Percentiles rank a stretch among this genome's conserved stretches.
Conservation (phyloP, 257 asterid species). For the Solanum habrochaites region DNA sequence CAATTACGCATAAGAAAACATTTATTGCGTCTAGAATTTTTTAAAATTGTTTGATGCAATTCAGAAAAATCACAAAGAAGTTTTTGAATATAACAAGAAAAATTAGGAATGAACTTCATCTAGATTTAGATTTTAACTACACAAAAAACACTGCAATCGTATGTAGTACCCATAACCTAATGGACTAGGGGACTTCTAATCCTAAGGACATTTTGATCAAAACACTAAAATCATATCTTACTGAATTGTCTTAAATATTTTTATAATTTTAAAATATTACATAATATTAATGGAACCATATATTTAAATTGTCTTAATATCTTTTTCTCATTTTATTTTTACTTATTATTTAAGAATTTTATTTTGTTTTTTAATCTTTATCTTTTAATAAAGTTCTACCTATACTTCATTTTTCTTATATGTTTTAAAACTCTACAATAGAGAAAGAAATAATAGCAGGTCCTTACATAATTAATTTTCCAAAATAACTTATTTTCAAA, state of each 20-base stretch:
- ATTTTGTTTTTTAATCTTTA: too few relatives aligned
- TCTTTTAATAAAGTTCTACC: not conserved
- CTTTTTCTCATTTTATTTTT: not conserved
- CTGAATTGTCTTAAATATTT: too few relatives aligned
- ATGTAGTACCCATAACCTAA: not conserved
- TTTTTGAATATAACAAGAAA: not conserved
- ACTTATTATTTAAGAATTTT: not conserved
- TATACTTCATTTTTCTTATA: too few relatives aligned
- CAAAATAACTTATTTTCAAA: not conserved
- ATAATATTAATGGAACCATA: too few relatives aligned
- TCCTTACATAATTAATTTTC: not conserved
- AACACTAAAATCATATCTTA: too few relatives aligned
- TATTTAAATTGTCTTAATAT: too few relatives aligned
- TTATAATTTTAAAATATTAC: too few relatives aligned
- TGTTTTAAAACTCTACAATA: not conserved
- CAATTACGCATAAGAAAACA: not conserved
- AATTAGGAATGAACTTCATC: too few relatives aligned
- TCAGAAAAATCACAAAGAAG: not conserved
- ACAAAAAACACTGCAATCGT: too few relatives aligned
- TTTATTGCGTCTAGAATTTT: too few relatives aligned
- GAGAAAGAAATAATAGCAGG: not conserved
- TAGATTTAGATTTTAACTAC: not conserved
- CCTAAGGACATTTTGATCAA: not conserved
- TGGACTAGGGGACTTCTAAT: not conserved
- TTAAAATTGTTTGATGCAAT: not conserved